Base-by-base conservation (phyloP, 2,329 filamentous ascomycete genomes). In the Blastomyces emzantsi region DNA sequence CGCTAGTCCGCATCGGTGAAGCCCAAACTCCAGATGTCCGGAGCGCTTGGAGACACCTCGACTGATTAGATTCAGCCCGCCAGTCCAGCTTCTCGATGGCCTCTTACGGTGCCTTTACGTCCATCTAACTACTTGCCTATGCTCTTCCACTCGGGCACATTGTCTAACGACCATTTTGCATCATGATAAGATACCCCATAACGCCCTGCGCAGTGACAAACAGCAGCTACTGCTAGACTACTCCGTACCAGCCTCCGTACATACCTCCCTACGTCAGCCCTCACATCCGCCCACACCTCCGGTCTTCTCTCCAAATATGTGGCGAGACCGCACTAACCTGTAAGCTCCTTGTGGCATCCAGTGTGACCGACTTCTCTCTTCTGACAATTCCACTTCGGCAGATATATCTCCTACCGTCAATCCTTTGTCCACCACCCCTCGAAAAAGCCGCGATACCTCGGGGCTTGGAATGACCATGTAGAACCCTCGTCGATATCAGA, bases 241-340 rank as follows among this genome's bases (percentile, higher is more conserved):
- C 33, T 36, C 33, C 9, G 33, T 36, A 11, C 39, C 28, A 55
- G 11, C 25, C 9, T 58, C 49, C 49, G 15, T 49, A 57, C 36
- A 39, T 57, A 28, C 61, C 19, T 56, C 22, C 25, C 25, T 51
- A 25, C 43, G 15, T 17, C 57, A 36, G 17, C 41, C 17, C 41
- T 60, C 25, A 25, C 22, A 17, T 52, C 49, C 13, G 5, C 13
- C 25, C 25, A 15, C 9, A 2, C 39, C 52, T 41, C 33, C 60
- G 19, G 43, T 58, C 47, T 65, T 58, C 60, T 66, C 60, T 56
- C 60, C 79, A 80, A 81, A 83, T 83, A 96, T 96, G 91, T 99
- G 92, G 92, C 91, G 94, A 82, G 94, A 99, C 84, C 89, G 94
- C 79, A 99, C 94, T 71, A 99, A 97, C 76, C 89, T 99, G 92